A percentile compares a stretch with the other conserved stretches of the same genome.
phyloP scores from a whole-genome alignment of 225 moss, liverwort and hornwort species.

The Sphagnum contortum region DNA sequence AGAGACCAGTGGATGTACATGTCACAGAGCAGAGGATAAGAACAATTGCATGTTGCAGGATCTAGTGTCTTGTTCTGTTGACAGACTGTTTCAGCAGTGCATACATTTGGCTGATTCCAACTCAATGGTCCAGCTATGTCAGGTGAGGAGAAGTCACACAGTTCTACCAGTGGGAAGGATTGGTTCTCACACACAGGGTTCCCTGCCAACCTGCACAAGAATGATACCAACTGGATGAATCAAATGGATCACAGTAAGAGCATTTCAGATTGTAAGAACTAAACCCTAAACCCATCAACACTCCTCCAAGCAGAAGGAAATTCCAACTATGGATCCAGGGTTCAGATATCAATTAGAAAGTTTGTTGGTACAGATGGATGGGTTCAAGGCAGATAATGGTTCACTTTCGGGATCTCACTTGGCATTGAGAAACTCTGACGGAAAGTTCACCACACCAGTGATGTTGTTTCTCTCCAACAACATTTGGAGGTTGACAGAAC shows the following conservation, averaged over 20 bases:
- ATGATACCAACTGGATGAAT: not conserved
- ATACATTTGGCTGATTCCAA: conserved; percentile 30
- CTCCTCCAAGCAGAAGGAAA: too few species aligned
- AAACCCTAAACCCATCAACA: too few species aligned
- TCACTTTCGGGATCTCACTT: too few species aligned
- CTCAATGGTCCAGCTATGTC: conserved; percentile 3
- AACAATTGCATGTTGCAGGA: conserved; percentile 29
- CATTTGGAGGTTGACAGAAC: conserved; percentile 20
- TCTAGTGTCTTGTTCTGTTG: conserved; percentile 12
- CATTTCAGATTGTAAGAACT: too few species aligned
- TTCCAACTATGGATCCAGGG: too few species aligned
- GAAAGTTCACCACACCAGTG: conserved; percentile 23
- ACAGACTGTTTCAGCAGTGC: conserved; percentile 12
- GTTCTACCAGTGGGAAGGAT: conserved; percentile 23
- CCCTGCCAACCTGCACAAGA: conserved; percentile 26
- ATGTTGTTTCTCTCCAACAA: conserved; percentile 31
- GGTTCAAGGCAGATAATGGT: too few species aligned
- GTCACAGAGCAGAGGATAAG: conserved; percentile 30
- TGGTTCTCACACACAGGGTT: conserved; percentile 39
- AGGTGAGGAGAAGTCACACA: conserved; percentile 14
- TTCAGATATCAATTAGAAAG: too few species aligned
- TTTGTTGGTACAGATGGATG: too few species aligned
- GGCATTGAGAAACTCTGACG: conserved; percentile 18
- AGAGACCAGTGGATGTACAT: conserved; percentile 28
- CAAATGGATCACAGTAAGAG: not conserved